These are phyloP conservation scores for Gryganskiella cystojenkinii DNA, from an alignment of 192 early-diverging fungal genomes.

Conservation along the genomic window DNA sequence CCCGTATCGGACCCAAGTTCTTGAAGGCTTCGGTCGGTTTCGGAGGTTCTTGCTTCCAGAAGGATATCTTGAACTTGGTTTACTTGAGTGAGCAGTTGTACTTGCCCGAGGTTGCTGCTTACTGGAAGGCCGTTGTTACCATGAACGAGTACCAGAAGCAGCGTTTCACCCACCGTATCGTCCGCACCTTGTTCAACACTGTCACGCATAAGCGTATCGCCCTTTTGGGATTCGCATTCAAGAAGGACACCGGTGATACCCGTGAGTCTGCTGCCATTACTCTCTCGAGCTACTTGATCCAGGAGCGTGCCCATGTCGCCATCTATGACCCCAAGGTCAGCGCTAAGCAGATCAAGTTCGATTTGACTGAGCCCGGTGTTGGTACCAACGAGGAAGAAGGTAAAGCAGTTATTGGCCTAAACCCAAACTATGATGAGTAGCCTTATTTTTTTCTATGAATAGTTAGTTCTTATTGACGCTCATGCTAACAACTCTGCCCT, in stretches of 20 bases:
- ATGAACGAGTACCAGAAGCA: slow-evolving; percentile 91
- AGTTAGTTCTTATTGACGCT: too few species aligned
- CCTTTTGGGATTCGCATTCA: slow-evolving; percentile 90
- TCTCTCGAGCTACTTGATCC: slow-evolving; percentile 77
- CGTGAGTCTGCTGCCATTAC: slow-evolving; percentile 89
- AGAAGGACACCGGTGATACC: slow-evolving; percentile 91
- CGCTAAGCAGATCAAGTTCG: slow-evolving; percentile 69
- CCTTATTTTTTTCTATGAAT: slow-evolving; percentile 2
- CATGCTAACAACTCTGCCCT: background rate
- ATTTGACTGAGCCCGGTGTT: slow-evolving; percentile 66
- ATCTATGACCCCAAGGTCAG: slow-evolving; percentile 93
- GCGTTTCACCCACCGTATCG: slow-evolving; percentile 77
- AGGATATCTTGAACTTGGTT: slow-evolving; percentile 89
- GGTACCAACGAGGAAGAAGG: slow-evolving; percentile 43
- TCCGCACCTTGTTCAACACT: slow-evolving; percentile 74
- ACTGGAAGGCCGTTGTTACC: slow-evolving; percentile 89
- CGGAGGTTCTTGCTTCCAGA: slow-evolving; percentile 93
- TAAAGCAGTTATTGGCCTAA: too few species aligned
- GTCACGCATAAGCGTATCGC: slow-evolving; percentile 80
- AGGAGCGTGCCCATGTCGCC: slow-evolving; percentile 74
- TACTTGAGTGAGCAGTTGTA: slow-evolving; percentile 84
- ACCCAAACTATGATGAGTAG: background rate
- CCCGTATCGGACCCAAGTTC: slow-evolving; percentile 86
- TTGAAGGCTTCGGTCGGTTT: slow-evolving; percentile 90
- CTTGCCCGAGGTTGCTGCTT: slow-evolving; percentile 86